These are phyloP conservation scores for Pythium insidiosum DNA, from an alignment of 352 stramenopile species.

Conservation along the genomic window DNA sequence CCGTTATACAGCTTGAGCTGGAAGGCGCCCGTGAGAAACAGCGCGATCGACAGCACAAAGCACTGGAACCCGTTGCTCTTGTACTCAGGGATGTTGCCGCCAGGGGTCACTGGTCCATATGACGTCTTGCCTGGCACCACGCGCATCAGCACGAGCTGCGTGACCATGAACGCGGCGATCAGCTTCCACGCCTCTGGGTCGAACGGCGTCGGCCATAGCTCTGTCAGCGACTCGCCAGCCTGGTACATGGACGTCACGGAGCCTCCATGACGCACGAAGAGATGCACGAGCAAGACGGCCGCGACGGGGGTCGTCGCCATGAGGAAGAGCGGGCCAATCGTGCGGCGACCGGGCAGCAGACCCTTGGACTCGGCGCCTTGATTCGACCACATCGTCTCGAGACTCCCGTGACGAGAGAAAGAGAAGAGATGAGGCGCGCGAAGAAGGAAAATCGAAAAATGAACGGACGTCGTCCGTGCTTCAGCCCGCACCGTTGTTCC, in stretches of 20 bases:
- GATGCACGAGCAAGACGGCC: constrained; percentile 78
- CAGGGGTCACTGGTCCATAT: constrained; percentile 76
- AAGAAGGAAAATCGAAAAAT: too few species aligned
- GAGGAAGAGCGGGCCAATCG: constrained; percentile 83
- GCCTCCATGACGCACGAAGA: constrained; percentile 51
- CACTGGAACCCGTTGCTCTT: constrained; percentile 90
- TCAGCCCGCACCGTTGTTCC: too few species aligned
- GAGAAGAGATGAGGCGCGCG: too few species aligned
- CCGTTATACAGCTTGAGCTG: constrained; percentile 45
- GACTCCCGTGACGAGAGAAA: too few species aligned
- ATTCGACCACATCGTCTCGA: constrained; percentile 77
- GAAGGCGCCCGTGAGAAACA: constrained; percentile 58
- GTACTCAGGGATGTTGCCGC: constrained; percentile 88
- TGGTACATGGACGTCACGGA: constrained; percentile 29
- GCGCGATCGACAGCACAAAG: constrained; percentile 82
- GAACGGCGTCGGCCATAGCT: constrained; percentile 81
- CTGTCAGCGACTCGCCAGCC: constrained; percentile 35
- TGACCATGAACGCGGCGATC: constrained; percentile 82
- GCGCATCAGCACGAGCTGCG: constrained; percentile 89
- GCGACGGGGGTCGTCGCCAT: constrained; percentile 81
- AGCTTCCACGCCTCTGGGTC: constrained; percentile 85
- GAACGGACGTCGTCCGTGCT: too few species aligned
- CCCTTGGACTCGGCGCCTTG: constrained; percentile 56
- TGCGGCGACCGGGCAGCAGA: constrained; percentile 71
- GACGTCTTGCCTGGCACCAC: constrained; percentile 85